Evolutionary conservation across 352 stramenopile species (phyloP).

Genomic region (Albugo laibachii): DNA sequence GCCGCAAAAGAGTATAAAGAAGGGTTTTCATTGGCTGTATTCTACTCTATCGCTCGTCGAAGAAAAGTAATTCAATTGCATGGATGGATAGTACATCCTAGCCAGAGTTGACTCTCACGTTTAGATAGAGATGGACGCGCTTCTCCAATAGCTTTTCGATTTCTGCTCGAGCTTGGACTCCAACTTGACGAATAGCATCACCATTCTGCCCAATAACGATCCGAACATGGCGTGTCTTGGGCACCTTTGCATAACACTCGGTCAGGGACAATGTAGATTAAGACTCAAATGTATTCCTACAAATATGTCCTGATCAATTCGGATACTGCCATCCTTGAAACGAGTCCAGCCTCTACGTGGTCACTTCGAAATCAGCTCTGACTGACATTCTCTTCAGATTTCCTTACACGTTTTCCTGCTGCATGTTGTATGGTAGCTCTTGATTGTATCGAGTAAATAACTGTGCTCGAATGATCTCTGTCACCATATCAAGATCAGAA

Average conservation of each 20-base stretch:
- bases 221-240: constrained; percentile 44
- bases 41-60: too few species aligned
- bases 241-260: constrained; percentile 18
- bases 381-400: background rate
- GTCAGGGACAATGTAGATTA: background rate
- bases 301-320: constrained; percentile 78
- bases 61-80: too few species aligned
- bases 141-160: constrained; percentile 52
- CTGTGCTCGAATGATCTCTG: constrained; percentile 77
- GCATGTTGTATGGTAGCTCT: constrained; percentile 64
- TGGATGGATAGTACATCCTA: constrained; percentile 1
- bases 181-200: constrained; percentile 50
- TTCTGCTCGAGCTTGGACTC: constrained; percentile 47
- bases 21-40: too few species aligned
- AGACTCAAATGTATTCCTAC: constrained; percentile 29
- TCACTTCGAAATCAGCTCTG: constrained; percentile 3
- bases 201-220: constrained; percentile 67
- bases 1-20: too few species aligned
- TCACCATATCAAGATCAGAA: constrained; percentile 66
- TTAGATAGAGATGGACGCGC: constrained; percentile 67
- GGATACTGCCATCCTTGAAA: constrained; percentile 69
- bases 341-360: constrained; percentile 49
- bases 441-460: constrained; percentile 77
- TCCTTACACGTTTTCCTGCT: constrained; percentile 54
- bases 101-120: constrained; percentile 28